These are phyloP conservation scores for Zymoseptoria tritici DNA, from an alignment of 2,329 filamentous ascomycete species.

Conservation along the genomic window DNA sequence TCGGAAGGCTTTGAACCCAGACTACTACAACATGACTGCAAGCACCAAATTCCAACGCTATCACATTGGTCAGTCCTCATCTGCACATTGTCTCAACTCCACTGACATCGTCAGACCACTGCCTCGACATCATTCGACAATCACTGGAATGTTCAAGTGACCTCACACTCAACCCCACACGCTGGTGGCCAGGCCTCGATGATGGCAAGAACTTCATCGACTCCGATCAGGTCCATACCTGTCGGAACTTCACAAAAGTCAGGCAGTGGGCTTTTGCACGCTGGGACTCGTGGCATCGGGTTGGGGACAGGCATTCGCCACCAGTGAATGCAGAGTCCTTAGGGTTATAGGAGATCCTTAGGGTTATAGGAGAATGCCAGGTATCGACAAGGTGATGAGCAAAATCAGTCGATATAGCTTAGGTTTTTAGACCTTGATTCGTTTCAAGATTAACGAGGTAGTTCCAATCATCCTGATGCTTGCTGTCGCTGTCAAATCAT, in stretches of 20 bases:
- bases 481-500: neutral
- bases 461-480: neutral
- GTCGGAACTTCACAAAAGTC: conserved; percentile 13
- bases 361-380: neutral
- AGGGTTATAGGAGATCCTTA: neutral
- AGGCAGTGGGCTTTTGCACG: conserved; percentile 9
- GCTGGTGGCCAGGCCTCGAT: conserved; percentile 12
- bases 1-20: conserved; percentile 3
- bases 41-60: conserved; percentile 1
- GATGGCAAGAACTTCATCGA: conserved; percentile 13
- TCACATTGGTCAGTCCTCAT: conserved; percentile 1
- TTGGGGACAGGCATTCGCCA: neutral
- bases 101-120: conserved; percentile 8
- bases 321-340: neutral
- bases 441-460: neutral
- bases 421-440: neutral
- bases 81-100: neutral
- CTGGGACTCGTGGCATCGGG: conserved; percentile 4
- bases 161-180: conserved; percentile 15
- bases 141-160: conserved; percentile 16
- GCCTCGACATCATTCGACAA: conserved; percentile 18
- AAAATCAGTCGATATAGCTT: neutral
- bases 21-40: conserved; percentile 1
- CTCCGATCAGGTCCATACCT: conserved; percentile 14
- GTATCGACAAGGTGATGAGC: neutral